Base-by-base conservation (phyloP, 1,284 basidiomycete genomes). In the Cystobasidium slooffiae region DNA sequence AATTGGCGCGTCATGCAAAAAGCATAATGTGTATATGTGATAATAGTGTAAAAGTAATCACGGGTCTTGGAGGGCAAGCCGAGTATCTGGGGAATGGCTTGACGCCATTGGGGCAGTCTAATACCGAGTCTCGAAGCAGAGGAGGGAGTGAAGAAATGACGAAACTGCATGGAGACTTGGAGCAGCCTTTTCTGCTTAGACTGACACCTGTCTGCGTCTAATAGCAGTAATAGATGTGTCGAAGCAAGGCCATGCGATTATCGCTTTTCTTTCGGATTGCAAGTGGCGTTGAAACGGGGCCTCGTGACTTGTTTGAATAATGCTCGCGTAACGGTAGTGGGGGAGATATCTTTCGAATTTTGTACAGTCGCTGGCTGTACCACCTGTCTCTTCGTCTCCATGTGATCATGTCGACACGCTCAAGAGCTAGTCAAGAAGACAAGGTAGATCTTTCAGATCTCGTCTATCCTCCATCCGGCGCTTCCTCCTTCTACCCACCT, bases 1-100 rank as follows among this genome's bases (percentile, higher is more conserved):
- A 75, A 46, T 64, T 69, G 56, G 68, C 72, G 68, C 43, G 7
- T 75, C 16, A 37, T 58, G 9, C 51, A 53, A n/a, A 74, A 75
- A 18, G 63, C 67, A 9, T 59, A 56, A 18, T 12, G 24, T 14
- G 55, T 58, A 58, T 12, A 12, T 14, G 12, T 6, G 46, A 49
- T 14, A 49, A 12, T 14, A 31, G 31, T 31, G 31, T 31, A 5
- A 31, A 31, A 31, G 31, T 31, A 31, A 31, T 31, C 31, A 31
- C 31, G 31, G 2, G 31, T 31, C 31, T 31, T 31, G 31, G 1
- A 31, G 31, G 1, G 31, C 31, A 31, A 31, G 31, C 31, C 31
- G 31, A 31, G 31, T 31, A 31, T 31, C 31, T 31, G 31, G 31
- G 5, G 31, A 31, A 2, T 31, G 31, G 31, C 31, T 31, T 31